phyloP scores from a whole-genome alignment of 345 rosid species.

The Murraya paniculata region DNA sequence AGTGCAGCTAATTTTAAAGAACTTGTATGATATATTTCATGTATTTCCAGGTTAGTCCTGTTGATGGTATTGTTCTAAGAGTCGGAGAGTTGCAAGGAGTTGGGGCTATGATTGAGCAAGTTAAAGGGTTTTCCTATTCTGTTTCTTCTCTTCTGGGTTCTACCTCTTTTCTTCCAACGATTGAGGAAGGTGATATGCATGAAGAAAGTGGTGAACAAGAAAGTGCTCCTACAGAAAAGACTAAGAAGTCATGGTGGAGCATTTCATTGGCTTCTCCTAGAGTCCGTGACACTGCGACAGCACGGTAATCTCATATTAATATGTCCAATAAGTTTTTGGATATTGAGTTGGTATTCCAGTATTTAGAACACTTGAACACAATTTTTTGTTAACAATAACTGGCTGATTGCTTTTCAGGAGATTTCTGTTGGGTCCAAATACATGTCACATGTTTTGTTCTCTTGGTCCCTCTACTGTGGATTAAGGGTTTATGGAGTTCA shows the following conservation, averaged over 20 bases:
- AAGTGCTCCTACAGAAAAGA: constrained; percentile 35
- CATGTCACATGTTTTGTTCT: neutral
- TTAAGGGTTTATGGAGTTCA: neutral
- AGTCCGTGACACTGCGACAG: constrained; percentile 47
- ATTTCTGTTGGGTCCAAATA: neutral
- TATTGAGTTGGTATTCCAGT: neutral
- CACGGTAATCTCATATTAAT: constrained; percentile 38
- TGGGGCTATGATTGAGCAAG: constrained; percentile 95
- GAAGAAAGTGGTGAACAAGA: constrained; percentile 36
- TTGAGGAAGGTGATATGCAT: constrained; percentile 39
- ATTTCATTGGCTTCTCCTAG: constrained; percentile 83
- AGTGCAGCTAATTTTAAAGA: constrained; percentile 17
- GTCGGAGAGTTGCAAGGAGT: constrained; percentile 76
- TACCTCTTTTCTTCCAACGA: constrained; percentile 61
- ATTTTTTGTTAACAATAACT: neutral
- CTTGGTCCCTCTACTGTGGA: neutral
- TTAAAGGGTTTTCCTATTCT: constrained; percentile 89
- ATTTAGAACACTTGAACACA: constrained; percentile 1
- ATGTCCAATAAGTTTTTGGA: neutral
- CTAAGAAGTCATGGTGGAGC: constrained; percentile 75
- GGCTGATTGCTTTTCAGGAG: neutral
- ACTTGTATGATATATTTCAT: constrained; percentile 8
- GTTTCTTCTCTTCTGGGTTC: constrained; percentile 84
- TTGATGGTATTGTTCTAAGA: constrained; percentile 81
- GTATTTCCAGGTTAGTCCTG: constrained; percentile 77